Base-by-base conservation (phyloP, 1,139 yeast species). In the Candida smagusa region DNA sequence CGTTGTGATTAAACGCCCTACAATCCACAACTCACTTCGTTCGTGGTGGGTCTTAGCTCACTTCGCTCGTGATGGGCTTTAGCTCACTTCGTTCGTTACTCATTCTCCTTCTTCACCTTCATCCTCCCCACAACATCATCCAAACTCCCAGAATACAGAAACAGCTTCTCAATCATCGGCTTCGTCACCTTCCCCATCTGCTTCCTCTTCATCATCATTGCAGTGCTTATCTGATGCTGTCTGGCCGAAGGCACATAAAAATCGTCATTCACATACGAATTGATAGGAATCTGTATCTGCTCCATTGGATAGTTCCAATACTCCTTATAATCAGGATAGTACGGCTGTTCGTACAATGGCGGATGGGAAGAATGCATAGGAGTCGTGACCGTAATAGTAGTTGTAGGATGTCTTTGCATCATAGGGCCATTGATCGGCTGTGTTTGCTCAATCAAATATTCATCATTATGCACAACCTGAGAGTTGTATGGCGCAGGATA, bases 381-480 rank as follows among this genome's bases (percentile, higher is more conserved):
- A 13, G 50, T 46, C 8, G 41, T 41, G 9, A 40, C 41, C 11
- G 38, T 30, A 6, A 37, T 28, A 11, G 37, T 31, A 2, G 38
- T 33, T 4, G 43, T 40, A 25, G 37, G 40, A 22, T 41, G 45
- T 22, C 53, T 41, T 2, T 53, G 42, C 33, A 11, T 49, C 41
- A 28, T 48, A 4, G 63, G 61, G 2, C 51, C 49, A 22, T 47
- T 46, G 34, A 48, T 35, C 1, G 76, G 74, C 30, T 65, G 66
- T 0, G 79, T 65, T 46, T 74, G 79, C 44, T 74, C 78, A 34
- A 74, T 73, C 34, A 72, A 50, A 31, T 69, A 68, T 41, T 71
- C 74, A 33, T 68, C 74, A 37, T 67, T 70, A 37, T 59, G 56
- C 8, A 47, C 72, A 45, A 63, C 59, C 44, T 56, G 75, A 50